Percentiles rank a stretch among this genome's conserved stretches.
Evolutionary conservation across 2,329 filamentous ascomycete genomes (phyloP).

Genomic region (Fusarium sp.): DNA sequence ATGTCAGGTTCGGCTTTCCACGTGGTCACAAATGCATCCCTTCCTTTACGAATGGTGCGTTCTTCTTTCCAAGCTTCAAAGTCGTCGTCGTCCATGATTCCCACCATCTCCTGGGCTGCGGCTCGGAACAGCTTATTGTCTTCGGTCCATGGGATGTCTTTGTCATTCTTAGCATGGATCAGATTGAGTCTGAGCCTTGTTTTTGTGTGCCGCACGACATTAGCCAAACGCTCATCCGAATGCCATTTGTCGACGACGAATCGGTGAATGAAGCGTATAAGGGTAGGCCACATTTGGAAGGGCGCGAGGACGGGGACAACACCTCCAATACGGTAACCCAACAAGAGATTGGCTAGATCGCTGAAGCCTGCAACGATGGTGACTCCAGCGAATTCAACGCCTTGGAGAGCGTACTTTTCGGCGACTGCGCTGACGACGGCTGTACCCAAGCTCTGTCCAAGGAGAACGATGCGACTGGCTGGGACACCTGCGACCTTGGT

Average conservation of each 20-base stretch:
- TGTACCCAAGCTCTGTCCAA: slow-evolving; percentile 90
- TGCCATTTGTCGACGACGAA: slow-evolving; percentile 85
- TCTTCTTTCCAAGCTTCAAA: slow-evolving; percentile 60
- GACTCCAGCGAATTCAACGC: slow-evolving; percentile 79
- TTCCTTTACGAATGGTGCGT: slow-evolving; percentile 55
- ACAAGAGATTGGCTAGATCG: slow-evolving; percentile 76
- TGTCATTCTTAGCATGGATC: slow-evolving; percentile 83
- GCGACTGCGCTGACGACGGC: slow-evolving; percentile 81
- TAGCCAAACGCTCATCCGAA: slow-evolving; percentile 73
- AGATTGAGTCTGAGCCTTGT: slow-evolving; percentile 73
- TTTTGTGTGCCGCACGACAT: slow-evolving; percentile 63
- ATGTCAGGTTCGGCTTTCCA: slow-evolving; percentile 59
- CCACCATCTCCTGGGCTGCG: slow-evolving; percentile 64
- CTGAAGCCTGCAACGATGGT: slow-evolving; percentile 85
- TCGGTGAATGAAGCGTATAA: slow-evolving; percentile 69
- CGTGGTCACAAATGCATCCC: slow-evolving; percentile 61
- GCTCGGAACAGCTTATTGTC: slow-evolving; percentile 71
- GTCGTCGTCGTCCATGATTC: slow-evolving; percentile 50
- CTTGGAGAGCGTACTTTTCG: slow-evolving; percentile 72
- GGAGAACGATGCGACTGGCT: slow-evolving; percentile 77
- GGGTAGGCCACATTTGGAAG: slow-evolving; percentile 71
- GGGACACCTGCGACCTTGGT: slow-evolving; percentile 72
- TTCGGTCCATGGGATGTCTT: slow-evolving; percentile 81
- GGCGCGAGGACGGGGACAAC: slow-evolving; percentile 83
- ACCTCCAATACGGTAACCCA: slow-evolving; percentile 83